These are phyloP conservation scores for Trichosanthes truncata DNA, from an alignment of 306 rosid species.

Conservation along the genomic window DNA sequence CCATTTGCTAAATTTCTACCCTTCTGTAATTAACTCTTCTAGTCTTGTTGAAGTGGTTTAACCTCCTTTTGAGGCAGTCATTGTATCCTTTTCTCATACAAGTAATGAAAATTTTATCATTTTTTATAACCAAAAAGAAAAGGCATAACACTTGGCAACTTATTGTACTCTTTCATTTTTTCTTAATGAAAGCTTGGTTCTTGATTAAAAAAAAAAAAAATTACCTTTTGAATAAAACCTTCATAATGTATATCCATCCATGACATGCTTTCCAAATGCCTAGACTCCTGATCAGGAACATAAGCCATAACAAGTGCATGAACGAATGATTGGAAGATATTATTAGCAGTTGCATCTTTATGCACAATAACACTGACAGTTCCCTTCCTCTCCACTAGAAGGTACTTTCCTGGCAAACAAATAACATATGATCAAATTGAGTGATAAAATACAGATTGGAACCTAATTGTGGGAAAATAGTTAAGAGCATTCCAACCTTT, in stretches of 20 bases:
- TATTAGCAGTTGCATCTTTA: slow-evolving; percentile 64
- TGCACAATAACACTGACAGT: slow-evolving; percentile 44
- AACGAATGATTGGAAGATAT: slow-evolving; percentile 57
- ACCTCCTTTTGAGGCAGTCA: background rate
- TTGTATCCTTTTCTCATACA: background rate
- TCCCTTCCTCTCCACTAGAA: slow-evolving; percentile 74
- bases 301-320: slow-evolving; percentile 60
- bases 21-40: background rate
- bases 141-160: too few relatives aligned
- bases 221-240: slow-evolving; percentile 58
- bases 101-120: background rate
- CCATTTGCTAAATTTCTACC: background rate
- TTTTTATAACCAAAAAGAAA: background rate
- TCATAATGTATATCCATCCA: slow-evolving; percentile 77
- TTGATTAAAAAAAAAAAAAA: slow-evolving; percentile 11
- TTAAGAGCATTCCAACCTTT: slow-evolving; percentile 40
- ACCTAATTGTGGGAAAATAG: background rate
- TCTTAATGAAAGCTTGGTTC: too few relatives aligned
- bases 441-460: slow-evolving; percentile 10
- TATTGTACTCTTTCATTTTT: too few relatives aligned
- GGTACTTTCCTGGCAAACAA: slow-evolving; percentile 55
- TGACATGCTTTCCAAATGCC: slow-evolving; percentile 54
- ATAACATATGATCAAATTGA: slow-evolving; percentile 6
- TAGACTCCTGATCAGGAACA: slow-evolving; percentile 26
- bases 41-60: background rate